These are phyloP conservation scores for Nakazawaea pomicola DNA, from an alignment of 805 yeast genomes.

Conservation along the genomic window DNA sequence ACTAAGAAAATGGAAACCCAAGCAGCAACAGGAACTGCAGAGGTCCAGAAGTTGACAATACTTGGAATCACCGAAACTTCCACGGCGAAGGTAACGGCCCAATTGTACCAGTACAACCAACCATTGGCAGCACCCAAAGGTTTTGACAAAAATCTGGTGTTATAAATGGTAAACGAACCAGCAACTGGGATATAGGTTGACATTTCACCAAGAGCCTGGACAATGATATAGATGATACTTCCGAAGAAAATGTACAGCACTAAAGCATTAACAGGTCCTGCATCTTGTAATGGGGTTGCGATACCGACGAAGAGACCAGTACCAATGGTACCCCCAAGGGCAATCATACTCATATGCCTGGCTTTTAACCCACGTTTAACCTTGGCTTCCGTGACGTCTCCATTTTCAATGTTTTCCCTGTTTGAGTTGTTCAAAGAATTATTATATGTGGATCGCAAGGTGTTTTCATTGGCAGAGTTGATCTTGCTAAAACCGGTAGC, in stretches of 20 bases:
- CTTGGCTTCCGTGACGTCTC: conserved; percentile 39
- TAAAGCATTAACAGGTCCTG: conserved; percentile 68
- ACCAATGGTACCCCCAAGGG: conserved; percentile 77
- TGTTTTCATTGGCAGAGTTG: neutral
- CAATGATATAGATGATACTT: conserved; percentile 56
- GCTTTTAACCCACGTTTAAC: conserved; percentile 55
- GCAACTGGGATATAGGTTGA: conserved; percentile 68
- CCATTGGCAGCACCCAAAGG: conserved; percentile 70
- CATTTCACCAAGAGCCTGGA: conserved; percentile 77
- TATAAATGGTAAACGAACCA: conserved; percentile 64
- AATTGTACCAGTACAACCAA: conserved; percentile 71
- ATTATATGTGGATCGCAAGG: conserved; percentile 2
- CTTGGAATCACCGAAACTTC: conserved; percentile 72
- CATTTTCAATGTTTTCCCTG: neutral
- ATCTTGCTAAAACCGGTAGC: conserved; percentile 6
- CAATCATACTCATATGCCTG: conserved; percentile 70
- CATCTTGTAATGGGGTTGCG: conserved; percentile 43
- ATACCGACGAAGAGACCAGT: conserved; percentile 73
- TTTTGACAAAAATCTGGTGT: conserved; percentile 60
- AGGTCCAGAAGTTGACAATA: conserved; percentile 60
- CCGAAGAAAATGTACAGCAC: conserved; percentile 66
- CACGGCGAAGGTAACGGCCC: conserved; percentile 73
- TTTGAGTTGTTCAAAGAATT: neutral
- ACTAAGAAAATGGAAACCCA: conserved; percentile 70
- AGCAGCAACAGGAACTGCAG: conserved; percentile 62